Evolutionary conservation across 2,329 filamentous ascomycete genomes (phyloP), one percentile per base, ranked within the genome.

Genomic region (Beauveria caledonica): DNA sequence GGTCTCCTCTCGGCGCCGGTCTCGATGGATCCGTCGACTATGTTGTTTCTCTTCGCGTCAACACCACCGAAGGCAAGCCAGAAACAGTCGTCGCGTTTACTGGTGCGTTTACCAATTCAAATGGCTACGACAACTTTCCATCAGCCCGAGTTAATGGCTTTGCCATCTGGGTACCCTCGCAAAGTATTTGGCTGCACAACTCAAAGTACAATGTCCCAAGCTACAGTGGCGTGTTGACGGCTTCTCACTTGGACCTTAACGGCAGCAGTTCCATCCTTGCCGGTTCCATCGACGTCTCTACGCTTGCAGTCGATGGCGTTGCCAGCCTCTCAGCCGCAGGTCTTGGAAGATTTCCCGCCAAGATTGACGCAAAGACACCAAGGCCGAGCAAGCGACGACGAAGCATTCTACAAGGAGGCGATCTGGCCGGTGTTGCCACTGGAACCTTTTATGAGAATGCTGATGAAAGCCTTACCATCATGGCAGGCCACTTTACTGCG

Each of bases 161-260:
- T 68, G 93, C 91, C 15, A 80, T 97, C 42, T 99, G 94, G 94
- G 87, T 97, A 8, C 90, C 90, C 3, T 95, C 92, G 3, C 80
- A 82, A 63, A 81, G 80, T 61, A 94, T 94, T 70, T 99, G 94
- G 94, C 79, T 99, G 17, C 85, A 91, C 69, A 94, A 95, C 66
- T 76, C 97, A 19, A 73, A 85, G 40, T 77, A 84, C 7, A 75
- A 82, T 8, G 80, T 86, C 36, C 85, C 89, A 59, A 79, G 83
- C 7, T 82, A 95, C 66, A 80, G 81, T 61, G 95, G 94, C 42
- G 77, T 86, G 60, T 79, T 99, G 50, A 88, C 86, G 19, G 82
- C 90, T 1, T 79, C 80, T 7, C 79, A 87, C 44, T 80, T 89
- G n/a, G 79, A 86, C 58, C 77, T 91, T 21, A 80, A 86, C 1